Conservation (phyloP, 352 stramenopile genomes). For the Phytophthora hibernalis region DNA sequence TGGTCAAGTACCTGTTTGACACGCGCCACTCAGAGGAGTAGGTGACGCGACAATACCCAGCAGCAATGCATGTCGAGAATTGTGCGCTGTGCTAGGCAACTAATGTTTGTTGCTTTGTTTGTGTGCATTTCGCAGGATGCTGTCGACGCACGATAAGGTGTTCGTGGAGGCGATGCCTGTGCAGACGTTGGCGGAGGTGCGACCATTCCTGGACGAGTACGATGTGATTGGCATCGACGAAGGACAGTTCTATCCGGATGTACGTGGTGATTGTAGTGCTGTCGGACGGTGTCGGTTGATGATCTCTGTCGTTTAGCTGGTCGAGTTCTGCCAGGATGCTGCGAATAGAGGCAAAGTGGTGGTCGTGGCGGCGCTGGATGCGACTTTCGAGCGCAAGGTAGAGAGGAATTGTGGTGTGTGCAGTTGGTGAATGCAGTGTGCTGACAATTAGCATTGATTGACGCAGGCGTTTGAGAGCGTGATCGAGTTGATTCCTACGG, state of each 20-base stretch:
- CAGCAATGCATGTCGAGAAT: no score
- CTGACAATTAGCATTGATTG: slow-evolving; percentile 6
- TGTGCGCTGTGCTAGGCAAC: background rate
- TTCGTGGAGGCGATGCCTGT: slow-evolving; percentile 74
- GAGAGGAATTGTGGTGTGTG: background rate
- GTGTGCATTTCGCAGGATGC: slow-evolving; percentile 40
- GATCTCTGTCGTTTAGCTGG: slow-evolving; percentile 48
- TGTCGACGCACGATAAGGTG: slow-evolving; percentile 83
- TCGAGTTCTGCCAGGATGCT: slow-evolving; percentile 79
- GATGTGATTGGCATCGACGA: slow-evolving; percentile 90
- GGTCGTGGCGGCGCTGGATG: slow-evolving; percentile 78
- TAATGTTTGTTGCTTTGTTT: background rate
- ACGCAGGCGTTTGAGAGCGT: slow-evolving; percentile 76
- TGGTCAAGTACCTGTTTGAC: slow-evolving; percentile 87
- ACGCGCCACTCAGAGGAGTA: slow-evolving; percentile 79
- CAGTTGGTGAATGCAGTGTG: background rate
- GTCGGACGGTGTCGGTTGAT: background rate
- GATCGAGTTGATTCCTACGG: slow-evolving; percentile 72
- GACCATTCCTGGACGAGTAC: slow-evolving; percentile 61
- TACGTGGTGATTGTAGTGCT: slow-evolving; percentile 18
- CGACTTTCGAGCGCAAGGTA: slow-evolving; percentile 82
- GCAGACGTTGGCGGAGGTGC: slow-evolving; percentile 61
- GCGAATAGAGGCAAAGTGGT: slow-evolving; percentile 80
- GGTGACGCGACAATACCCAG: slow-evolving; percentile 12
- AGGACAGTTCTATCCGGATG: slow-evolving; percentile 87